Evolutionary conservation across 305 asterid genomes (phyloP).

Genomic region (Vinca major): DNA sequence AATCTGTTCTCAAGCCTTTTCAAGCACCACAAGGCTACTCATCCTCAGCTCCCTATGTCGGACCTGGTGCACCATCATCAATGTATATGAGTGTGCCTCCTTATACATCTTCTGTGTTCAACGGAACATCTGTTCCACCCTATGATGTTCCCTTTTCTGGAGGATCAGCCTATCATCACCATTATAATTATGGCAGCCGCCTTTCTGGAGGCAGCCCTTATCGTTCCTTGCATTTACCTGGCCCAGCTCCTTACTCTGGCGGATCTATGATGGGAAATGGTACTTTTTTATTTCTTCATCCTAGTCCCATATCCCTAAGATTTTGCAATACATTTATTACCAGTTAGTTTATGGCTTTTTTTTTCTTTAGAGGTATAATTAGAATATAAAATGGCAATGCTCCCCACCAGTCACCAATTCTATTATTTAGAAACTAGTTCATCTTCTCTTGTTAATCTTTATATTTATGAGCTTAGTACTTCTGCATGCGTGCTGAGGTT

Average conservation of each 20-base stretch:
- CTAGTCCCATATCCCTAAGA: not conserved
- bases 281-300: conserved; percentile 12
- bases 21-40: conserved; percentile 64
- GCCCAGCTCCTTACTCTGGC: conserved; percentile 61
- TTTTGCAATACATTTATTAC: not conserved
- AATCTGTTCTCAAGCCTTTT: conserved; percentile 54
- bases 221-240: conserved; percentile 60
- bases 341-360: not conserved
- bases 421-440: not conserved
- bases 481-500: not conserved
- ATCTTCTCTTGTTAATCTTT: not conserved
- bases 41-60: conserved; percentile 55
- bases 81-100: conserved; percentile 78
- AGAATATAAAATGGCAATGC: not conserved
- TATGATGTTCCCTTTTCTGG: conserved; percentile 79
- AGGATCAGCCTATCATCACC: conserved; percentile 65
- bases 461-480: not conserved
- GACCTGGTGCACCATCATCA: conserved; percentile 69
- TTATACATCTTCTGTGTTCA: conserved; percentile 67
- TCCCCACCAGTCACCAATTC: not conserved
- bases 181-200: conserved; percentile 66
- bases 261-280: conserved; percentile 64
- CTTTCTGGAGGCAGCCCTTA: conserved; percentile 74
- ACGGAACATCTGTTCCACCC: conserved; percentile 58
- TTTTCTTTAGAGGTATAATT: not conserved